phyloP scores from a whole-genome alignment of 495 filamentous ascomycete genomes.

The Achaetomiella virescens region DNA sequence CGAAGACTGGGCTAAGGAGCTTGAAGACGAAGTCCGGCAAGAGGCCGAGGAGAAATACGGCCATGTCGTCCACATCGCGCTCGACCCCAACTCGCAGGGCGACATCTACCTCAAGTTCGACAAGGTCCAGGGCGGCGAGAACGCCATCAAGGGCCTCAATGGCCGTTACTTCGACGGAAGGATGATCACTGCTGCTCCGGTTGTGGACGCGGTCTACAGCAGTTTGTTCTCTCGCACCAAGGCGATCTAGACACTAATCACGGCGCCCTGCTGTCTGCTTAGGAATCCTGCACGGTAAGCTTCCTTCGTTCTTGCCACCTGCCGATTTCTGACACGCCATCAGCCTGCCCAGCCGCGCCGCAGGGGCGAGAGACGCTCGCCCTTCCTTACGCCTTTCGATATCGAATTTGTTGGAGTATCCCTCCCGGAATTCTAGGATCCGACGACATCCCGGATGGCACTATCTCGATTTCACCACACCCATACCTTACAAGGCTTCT shows the following conservation, averaged over 20 bases:
- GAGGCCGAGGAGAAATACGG: slow-evolving; percentile 97
- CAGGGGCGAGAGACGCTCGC: background rate
- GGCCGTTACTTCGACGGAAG: slow-evolving; percentile 89
- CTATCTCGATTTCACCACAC: background rate
- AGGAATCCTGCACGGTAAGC: slow-evolving; percentile 34
- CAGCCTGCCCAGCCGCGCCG: background rate
- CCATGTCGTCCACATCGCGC: slow-evolving; percentile 92
- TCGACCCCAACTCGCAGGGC: slow-evolving; percentile 89
- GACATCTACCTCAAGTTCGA: slow-evolving; percentile 99
- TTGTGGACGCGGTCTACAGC: slow-evolving; percentile 98
- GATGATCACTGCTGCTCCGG: slow-evolving; percentile 86
- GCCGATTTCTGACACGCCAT: background rate
- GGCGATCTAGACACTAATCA: slow-evolving; percentile 56
- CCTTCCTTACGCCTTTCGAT: background rate
- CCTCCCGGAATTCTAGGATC: background rate
- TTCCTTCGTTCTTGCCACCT: background rate
- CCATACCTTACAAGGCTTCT: background rate
- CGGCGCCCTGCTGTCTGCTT: slow-evolving; percentile 32
- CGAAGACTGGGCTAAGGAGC: slow-evolving; percentile 82
- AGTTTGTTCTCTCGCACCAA: slow-evolving; percentile 88
- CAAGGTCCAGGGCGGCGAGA: slow-evolving; percentile 87
- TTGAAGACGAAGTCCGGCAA: slow-evolving; percentile 87
- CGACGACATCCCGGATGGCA: background rate
- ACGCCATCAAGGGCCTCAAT: slow-evolving; percentile 95
- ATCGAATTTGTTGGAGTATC: slow-evolving; percentile 1